These are phyloP conservation scores for Colletotrichum falcatum DNA, from an alignment of 2,329 filamentous ascomycete genomes.

Conservation along the genomic window DNA sequence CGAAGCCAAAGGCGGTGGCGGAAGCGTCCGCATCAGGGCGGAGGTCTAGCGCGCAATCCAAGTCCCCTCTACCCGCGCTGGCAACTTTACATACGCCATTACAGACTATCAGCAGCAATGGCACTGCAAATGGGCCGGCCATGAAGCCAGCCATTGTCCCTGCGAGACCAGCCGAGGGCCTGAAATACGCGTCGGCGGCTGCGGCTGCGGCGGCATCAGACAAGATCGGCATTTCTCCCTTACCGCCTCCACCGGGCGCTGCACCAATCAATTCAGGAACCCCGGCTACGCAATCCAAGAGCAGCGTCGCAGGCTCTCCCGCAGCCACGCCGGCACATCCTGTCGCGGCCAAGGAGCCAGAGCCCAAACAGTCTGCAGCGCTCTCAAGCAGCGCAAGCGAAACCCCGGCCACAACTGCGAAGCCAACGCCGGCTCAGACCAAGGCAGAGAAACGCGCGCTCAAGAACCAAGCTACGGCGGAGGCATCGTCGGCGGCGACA, in stretches of 20 bases:
- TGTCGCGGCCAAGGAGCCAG: conserved; percentile 52
- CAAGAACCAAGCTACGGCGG: conserved; percentile 58
- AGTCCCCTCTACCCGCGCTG: conserved; percentile 92
- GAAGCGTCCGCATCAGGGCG: conserved; percentile 71
- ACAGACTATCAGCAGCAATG: conserved; percentile 70
- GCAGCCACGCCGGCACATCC: conserved; percentile 62
- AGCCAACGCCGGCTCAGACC: conserved; percentile 48
- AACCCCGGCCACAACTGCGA: conserved; percentile 43
- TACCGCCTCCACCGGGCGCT: conserved; percentile 87
- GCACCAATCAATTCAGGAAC: conserved; percentile 54
- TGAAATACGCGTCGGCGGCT: conserved; percentile 97
- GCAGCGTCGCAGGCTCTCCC: conserved; percentile 68
- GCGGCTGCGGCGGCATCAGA: conserved; percentile 93
- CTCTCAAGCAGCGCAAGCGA: conserved; percentile 45
- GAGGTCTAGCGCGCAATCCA: conserved; percentile 88
- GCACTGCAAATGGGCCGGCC: conserved; percentile 63
- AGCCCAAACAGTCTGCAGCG: conserved; percentile 50
- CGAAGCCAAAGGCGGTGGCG: conserved; percentile 38
- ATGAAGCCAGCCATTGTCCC: conserved; percentile 97
- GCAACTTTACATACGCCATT: conserved; percentile 87
- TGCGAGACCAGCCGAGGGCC: conserved; percentile 84
- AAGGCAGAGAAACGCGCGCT: conserved; percentile 56
- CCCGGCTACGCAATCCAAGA: conserved; percentile 63
- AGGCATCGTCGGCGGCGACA: conserved; percentile 58
- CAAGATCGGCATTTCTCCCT: conserved; percentile 88